Percentiles rank a stretch among this genome's conserved stretches.
Conservation (phyloP, 2,329 filamentous ascomycete genomes). For the Cladophialophora chaetospira region DNA sequence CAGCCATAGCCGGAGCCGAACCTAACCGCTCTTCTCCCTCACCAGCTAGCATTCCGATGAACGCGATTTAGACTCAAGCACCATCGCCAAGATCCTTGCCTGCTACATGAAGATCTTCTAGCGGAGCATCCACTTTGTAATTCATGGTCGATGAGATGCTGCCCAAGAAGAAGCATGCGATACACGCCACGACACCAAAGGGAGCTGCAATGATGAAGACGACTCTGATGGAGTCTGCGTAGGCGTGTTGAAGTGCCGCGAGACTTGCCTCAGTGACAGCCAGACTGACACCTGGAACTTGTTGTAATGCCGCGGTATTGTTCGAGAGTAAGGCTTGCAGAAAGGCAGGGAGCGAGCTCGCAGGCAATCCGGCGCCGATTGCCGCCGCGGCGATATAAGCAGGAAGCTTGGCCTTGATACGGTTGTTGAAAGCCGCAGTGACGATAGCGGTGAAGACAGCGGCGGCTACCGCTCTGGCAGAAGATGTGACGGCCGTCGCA, state of each 20-base stretch:
- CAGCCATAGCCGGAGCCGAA: too few species aligned
- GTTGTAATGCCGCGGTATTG: conserved; percentile 18
- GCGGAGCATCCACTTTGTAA: conserved; percentile 28
- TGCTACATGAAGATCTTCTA: conserved; percentile 31
- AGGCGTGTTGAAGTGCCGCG: conserved; percentile 21
- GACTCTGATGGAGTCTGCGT: conserved; percentile 27
- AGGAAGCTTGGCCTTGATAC: conserved; percentile 22
- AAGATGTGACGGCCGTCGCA: conserved; percentile 28
- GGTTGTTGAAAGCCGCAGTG: conserved; percentile 20
- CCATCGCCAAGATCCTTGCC: too few species aligned
- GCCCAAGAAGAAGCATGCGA: conserved; percentile 26
- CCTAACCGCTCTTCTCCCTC: too few species aligned
- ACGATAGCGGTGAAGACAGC: conserved; percentile 30
- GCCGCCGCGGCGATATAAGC: conserved; percentile 17
- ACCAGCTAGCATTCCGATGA: too few species aligned
- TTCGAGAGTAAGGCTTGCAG: conserved; percentile 19
- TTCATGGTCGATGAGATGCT: conserved; percentile 30
- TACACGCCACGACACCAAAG: conserved; percentile 25
- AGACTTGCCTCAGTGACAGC: conserved; percentile 13
- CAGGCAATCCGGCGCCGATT: conserved; percentile 18
- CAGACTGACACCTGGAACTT: conserved; percentile 21
- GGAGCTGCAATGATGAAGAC: conserved; percentile 28
- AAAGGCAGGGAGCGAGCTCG: conserved; percentile 18
- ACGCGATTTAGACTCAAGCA: too few species aligned
- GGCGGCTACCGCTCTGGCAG: conserved; percentile 25